Base-by-base conservation (phyloP, 176 grass and related monocot species). In the Raddia guianensis region DNA sequence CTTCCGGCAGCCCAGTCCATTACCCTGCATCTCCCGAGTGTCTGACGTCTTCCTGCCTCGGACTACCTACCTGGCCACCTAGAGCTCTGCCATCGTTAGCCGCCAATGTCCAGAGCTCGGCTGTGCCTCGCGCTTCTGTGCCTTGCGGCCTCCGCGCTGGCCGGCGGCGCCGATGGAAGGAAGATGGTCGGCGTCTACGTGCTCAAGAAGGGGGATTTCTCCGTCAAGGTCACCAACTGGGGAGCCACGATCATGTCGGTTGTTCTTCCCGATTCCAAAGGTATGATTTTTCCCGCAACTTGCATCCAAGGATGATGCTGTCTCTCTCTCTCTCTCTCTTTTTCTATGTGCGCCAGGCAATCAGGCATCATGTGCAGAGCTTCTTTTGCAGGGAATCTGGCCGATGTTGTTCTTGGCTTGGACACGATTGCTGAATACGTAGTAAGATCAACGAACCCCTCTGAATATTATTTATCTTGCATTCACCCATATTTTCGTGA, bases 381-480 rank as follows among this genome's bases (percentile, higher is more conserved):
- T 37, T 63, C 6, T 68, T 66, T 58, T 74, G 48, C 76, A 97
- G 94, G 95, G 59, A 87, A 91, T 77, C 66, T 92, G 80, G 87
- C 76, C 11, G 95, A 98, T 81, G 86, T 94, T 76, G 92, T 94
- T 46, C 90, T 94, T 55, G 95, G 95, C 44, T 87, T 58, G 58
- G 92, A 98, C 78, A 83, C 89, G 34, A 74, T 97, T 84, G 89
- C 87, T 55, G 82, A 86, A 42, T 97, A 97, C 35, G 85, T 97
- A 4, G 94, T 97, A 85, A 94, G 91, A 68, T 72, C 48, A 61
- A n/a, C 12, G 1, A 54, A 45, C 12, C 56, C 54, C 33, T 56
- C 63, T 68, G 6, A 34, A 67, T 49, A 49, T 9, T 12, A 33
- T 77, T 53, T 7, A 16, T 35, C 12, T 18, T 13, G 55, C 50